Conservation (phyloP, 2,329 filamentous ascomycete species). For the Pestalotiopsis sp. region DNA sequence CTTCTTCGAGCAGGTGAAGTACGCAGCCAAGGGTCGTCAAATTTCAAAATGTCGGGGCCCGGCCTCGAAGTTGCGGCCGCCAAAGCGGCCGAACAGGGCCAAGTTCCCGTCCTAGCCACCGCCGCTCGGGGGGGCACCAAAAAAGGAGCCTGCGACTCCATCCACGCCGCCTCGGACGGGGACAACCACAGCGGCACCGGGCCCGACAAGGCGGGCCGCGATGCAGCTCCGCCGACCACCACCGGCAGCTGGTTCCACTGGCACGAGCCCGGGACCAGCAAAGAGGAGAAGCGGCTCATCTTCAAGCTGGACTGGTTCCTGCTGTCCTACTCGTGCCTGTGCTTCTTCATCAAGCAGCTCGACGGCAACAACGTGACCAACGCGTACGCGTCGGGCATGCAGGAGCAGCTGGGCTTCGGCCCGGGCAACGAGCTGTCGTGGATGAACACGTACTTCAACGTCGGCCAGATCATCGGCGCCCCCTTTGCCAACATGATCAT, state of each 20-base stretch:
- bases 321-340: constrained; percentile 44
- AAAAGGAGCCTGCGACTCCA: not conserved
- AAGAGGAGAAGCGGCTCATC: constrained; percentile 45
- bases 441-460: constrained; percentile 48
- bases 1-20: not conserved
- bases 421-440: constrained; percentile 41
- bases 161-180: not conserved
- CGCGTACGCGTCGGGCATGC: constrained; percentile 50
- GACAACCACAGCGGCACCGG: not conserved
- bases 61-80: not conserved
- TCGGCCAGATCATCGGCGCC: constrained; percentile 47
- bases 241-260: constrained; percentile 35
- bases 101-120: not conserved
- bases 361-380: constrained; percentile 49
- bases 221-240: not conserved
- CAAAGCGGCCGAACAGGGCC: not conserved
- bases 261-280: constrained; percentile 42
- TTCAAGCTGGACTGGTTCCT: constrained; percentile 25
- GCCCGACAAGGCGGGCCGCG: not conserved
- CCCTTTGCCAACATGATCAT: constrained; percentile 46
- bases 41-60: not conserved
- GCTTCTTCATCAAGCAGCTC: constrained; percentile 49
- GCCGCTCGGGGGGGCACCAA: not conserved
- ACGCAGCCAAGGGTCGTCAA: not conserved
- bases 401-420: constrained; percentile 45